A percentile compares a stretch with the other conserved stretches of the same genome.
phyloP scores from a whole-genome alignment of 495 filamentous ascomycete species.

The Annulohypoxylon stygium region DNA sequence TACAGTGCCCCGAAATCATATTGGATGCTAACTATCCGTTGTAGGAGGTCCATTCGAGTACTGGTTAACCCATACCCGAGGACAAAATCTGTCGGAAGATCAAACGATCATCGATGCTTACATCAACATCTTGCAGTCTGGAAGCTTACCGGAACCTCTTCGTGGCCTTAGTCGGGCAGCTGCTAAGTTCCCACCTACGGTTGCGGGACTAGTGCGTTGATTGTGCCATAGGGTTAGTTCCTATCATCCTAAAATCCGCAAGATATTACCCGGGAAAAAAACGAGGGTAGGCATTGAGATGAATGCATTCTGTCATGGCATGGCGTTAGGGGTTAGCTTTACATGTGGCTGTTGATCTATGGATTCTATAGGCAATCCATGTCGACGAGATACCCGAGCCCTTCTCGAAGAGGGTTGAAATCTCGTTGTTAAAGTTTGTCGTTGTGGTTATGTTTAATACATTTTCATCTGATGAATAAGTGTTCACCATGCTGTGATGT shows the following conservation, averaged over 20 bases:
- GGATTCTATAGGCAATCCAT: background rate
- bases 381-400: background rate
- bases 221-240: background rate
- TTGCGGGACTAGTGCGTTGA: constrained; percentile 4
- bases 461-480: background rate
- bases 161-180: constrained; percentile 56
- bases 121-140: constrained; percentile 48
- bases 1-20: background rate
- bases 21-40: constrained; percentile 26
- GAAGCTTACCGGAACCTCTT: constrained; percentile 53
- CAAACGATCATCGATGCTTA: constrained; percentile 51
- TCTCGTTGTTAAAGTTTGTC: background rate
- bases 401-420: background rate
- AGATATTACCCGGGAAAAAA: background rate
- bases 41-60: constrained; percentile 62
- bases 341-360: background rate
- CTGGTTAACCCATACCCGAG: constrained; percentile 57
- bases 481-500: no score
- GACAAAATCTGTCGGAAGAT: constrained; percentile 48
- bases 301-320: constrained; percentile 4
- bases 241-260: background rate
- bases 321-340: constrained; percentile 15
- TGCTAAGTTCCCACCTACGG: constrained; percentile 41
- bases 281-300: background rate
- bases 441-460: background rate